These are phyloP conservation scores for Cytospora piceae DNA, from an alignment of 2,329 filamentous ascomycete genomes.

Conservation along the genomic window DNA sequence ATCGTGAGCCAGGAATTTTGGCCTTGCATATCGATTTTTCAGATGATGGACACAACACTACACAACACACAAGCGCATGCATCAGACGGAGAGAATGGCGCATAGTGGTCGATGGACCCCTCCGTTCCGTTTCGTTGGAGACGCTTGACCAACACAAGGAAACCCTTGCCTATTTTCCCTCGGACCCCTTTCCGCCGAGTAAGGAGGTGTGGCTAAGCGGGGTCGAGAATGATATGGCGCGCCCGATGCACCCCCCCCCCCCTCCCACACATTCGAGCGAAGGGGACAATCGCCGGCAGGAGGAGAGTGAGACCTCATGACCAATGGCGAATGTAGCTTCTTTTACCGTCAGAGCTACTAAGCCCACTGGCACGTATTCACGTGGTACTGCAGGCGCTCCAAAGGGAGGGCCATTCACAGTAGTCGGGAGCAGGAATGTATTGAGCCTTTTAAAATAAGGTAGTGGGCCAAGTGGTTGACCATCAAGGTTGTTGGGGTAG, in stretches of 20 bases:
- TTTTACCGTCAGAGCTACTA: conserved; percentile 12
- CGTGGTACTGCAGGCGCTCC: not conserved
- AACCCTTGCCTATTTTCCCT: not conserved
- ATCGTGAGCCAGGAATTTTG: conserved; percentile 34
- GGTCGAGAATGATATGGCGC: conserved; percentile 18
- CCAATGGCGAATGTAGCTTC: not conserved
- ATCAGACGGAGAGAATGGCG: not conserved
- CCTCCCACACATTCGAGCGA: not conserved
- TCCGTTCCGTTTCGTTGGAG: not conserved
- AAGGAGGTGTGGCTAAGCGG: conserved; percentile 8
- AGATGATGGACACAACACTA: not conserved
- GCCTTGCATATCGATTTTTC: not conserved
- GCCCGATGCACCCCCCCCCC: conserved; percentile 12
- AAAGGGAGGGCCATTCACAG: not conserved
- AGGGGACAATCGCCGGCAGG: conserved; percentile 1
- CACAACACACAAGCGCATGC: not conserved
- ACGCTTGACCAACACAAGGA: not conserved
- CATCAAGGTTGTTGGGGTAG: not conserved
- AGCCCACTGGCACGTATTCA: not conserved
- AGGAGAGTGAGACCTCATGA: not conserved
- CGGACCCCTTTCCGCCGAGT: conserved; percentile 19
- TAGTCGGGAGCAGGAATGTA: not conserved
- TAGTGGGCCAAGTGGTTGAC: not conserved
- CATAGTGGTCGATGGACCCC: not conserved
- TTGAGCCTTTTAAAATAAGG: not conserved